phyloP scores from a whole-genome alignment of 306 rosid genomes.

The Quercus glauca region DNA sequence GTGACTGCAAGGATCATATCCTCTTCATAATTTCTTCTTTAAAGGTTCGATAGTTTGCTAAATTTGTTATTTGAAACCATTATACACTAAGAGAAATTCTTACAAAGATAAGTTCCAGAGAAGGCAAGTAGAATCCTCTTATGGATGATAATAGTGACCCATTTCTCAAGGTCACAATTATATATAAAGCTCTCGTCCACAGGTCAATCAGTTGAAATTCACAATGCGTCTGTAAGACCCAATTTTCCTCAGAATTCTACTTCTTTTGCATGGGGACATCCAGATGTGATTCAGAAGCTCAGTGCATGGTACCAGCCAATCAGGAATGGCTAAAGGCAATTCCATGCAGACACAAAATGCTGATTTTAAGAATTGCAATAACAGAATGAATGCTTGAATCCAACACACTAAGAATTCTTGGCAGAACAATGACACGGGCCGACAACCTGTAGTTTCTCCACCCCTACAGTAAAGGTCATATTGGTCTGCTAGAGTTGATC shows the following conservation, averaged over 20 bases:
- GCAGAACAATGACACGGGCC: conserved; percentile 5
- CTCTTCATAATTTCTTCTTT: no score
- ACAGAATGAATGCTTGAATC: neutral
- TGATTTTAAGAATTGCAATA: neutral
- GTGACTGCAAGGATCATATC: no score
- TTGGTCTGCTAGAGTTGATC: conserved; percentile 14
- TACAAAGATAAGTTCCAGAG: neutral
- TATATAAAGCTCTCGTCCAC: conserved; percentile 23
- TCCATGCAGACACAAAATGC: conserved; percentile 1
- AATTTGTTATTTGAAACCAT: conserved; percentile 5
- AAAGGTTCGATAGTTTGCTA: no score
- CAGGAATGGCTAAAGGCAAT: no score
- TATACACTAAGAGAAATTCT: neutral
- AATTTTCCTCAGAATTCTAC: conserved; percentile 17
- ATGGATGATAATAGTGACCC: conserved; percentile 34
- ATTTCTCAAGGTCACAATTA: conserved; percentile 37
- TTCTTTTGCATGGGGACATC: no score
- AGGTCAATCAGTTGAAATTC: conserved; percentile 2
- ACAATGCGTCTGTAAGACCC: conserved; percentile 20
- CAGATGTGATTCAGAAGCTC: no score
- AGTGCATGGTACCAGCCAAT: no score
- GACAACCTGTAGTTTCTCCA: neutral
- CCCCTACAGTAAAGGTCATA: neutral
- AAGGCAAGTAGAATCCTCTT: conserved; percentile 13
- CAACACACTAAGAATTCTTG: neutral